Conservation (phyloP, 2,329 filamentous ascomycete genomes). For the Colletotrichum cuscutae region DNA sequence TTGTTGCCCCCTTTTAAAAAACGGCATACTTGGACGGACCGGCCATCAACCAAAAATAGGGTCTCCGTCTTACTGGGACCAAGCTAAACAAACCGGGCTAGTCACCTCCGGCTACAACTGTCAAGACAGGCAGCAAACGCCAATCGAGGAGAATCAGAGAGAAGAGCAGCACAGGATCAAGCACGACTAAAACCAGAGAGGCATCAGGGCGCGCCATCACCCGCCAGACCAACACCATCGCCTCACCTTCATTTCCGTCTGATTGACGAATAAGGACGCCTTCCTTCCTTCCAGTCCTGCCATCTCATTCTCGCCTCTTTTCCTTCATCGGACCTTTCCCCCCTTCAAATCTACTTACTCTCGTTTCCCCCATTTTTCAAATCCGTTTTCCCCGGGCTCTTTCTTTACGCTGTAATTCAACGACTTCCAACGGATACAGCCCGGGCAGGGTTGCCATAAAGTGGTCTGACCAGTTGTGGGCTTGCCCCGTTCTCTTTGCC, state of each 20-base stretch:
- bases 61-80: background rate
- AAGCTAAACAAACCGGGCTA: background rate
- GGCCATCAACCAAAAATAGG: background rate
- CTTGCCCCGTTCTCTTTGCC: constrained; percentile 23
- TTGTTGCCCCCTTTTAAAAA: constrained; percentile 11
- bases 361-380: background rate
- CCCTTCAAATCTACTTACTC: background rate
- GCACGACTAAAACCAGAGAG: background rate
- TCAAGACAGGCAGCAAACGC: background rate
- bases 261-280: background rate
- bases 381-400: background rate
- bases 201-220: background rate
- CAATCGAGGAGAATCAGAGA: background rate
- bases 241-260: background rate
- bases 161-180: background rate
- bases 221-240: background rate
- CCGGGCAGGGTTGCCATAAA: constrained; percentile 24
- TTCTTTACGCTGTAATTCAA: background rate
- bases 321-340: background rate
- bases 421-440: background rate
- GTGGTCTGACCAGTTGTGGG: constrained; percentile 32
- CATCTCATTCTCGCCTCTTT: background rate
- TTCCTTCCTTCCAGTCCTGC: background rate
- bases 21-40: constrained; percentile 18
- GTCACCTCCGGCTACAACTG: background rate